Conservation (phyloP, 2,329 filamentous ascomycete species). For the Pseudogymnoascus sp. region DNA sequence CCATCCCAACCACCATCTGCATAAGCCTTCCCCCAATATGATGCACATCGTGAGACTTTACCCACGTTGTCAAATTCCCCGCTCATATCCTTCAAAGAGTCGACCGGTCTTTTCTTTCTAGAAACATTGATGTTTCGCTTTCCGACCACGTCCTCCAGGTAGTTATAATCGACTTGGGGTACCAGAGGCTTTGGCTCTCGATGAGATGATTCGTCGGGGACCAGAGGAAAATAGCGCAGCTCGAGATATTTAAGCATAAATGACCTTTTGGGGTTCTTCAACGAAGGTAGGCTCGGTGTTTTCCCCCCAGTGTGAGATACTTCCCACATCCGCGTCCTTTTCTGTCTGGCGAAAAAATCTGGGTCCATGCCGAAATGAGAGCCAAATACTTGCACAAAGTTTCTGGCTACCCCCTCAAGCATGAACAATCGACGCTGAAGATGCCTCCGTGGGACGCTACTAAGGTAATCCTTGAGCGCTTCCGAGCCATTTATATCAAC, state of each 20-base stretch:
- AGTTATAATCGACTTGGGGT: not conserved
- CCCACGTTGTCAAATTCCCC: not conserved
- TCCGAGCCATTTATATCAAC: not conserved
- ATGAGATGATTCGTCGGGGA: not conserved
- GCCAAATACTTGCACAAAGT: not conserved
- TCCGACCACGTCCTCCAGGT: not conserved
- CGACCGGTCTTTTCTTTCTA: not conserved
- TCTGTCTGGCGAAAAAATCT: not conserved
- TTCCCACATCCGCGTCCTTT: not conserved
- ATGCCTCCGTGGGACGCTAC: not conserved
- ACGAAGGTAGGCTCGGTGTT: not conserved
- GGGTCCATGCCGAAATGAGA: not conserved
- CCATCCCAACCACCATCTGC: not conserved
- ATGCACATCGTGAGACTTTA: not conserved
- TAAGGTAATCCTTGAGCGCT: not conserved
- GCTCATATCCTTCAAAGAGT: not conserved
- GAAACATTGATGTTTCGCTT: not conserved
- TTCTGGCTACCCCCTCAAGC: not conserved
- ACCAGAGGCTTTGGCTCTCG: not conserved
- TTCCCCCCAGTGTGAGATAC: not conserved
- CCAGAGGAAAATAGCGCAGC: not conserved
- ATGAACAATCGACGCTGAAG: not conserved
- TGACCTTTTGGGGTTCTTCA: not conserved
- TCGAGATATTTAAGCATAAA: not conserved
- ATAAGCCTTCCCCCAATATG: not conserved